Evolutionary conservation across 106 monocot species (phyloP).

Genomic region (Dioscorea alata): DNA sequence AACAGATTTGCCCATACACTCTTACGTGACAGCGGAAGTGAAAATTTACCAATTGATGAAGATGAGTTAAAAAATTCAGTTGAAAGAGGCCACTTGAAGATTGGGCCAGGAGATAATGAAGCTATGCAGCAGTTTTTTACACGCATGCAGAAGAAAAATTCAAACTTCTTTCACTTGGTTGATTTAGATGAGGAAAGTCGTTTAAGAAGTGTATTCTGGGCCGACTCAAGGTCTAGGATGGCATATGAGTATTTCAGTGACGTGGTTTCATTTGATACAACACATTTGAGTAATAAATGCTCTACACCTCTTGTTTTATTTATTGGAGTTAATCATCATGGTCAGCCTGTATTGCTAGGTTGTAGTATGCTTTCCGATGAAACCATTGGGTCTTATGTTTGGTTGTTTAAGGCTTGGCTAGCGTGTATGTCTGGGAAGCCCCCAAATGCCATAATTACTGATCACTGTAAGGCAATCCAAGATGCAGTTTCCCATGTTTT

Average conservation of each 20-base stretch:
- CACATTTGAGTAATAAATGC: conserved; percentile 29
- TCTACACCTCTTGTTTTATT: conserved; percentile 38
- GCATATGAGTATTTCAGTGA: conserved; percentile 40
- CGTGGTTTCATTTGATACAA: conserved; percentile 42
- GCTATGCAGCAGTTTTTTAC: conserved; percentile 39
- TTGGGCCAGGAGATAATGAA: conserved; percentile 29
- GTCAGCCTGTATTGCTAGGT: conserved; percentile 41
- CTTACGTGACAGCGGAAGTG: conserved; percentile 17
- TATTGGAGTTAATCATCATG: conserved; percentile 47
- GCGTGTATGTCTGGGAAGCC: conserved; percentile 30
- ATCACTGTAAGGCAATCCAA: conserved; percentile 26
- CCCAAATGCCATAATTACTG: conserved; percentile 40
- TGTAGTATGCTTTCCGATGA: conserved; percentile 49
- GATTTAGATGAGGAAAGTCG: conserved; percentile 44
- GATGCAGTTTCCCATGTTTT: conserved; percentile 28
- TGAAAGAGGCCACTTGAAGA: conserved; percentile 35
- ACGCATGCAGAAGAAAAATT: conserved; percentile 33
- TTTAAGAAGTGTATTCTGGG: conserved; percentile 57
- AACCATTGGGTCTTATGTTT: conserved; percentile 32
- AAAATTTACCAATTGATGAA: conserved; percentile 18
- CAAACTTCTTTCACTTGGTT: conserved; percentile 52
- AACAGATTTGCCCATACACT: background rate
- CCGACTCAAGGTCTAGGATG: conserved; percentile 43
- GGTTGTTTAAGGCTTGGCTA: conserved; percentile 45
- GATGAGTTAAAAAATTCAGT: conserved; percentile 20